Conservation (phyloP, 805 yeast genomes). For the Cyberlindnera mississippiensis region DNA sequence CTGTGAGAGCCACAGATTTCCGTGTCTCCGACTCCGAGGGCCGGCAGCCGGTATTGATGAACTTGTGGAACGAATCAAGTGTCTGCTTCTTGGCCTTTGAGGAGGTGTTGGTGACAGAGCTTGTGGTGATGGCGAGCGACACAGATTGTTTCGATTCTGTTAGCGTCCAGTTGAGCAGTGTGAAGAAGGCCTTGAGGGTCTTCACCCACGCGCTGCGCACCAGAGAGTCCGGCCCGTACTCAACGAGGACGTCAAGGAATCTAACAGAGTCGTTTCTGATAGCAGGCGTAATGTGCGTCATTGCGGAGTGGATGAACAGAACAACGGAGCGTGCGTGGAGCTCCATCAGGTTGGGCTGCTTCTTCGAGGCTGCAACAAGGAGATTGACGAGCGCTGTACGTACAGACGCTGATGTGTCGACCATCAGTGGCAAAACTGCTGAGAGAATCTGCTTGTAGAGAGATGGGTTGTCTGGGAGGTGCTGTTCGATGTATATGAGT, state of each 20-base stretch:
- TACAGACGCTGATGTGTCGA: constrained; percentile 63
- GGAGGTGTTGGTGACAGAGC: constrained; percentile 23
- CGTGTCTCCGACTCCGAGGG: constrained; percentile 19
- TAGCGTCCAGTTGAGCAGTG: constrained; percentile 71
- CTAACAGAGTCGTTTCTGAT: constrained; percentile 73
- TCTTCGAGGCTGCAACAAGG: constrained; percentile 42
- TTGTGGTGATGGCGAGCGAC: constrained; percentile 32
- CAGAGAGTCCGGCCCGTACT: constrained; percentile 49
- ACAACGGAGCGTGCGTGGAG: constrained; percentile 58
- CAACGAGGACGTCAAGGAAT: constrained; percentile 58
- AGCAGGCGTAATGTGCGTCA: constrained; percentile 84
- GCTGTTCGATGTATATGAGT: constrained; percentile 45
- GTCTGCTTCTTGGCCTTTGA: constrained; percentile 23
- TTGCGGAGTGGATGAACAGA: constrained; percentile 81
- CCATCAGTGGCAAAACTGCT: constrained; percentile 50
- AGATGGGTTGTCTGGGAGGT: constrained; percentile 49
- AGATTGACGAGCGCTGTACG: constrained; percentile 51
- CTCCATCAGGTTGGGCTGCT: constrained; percentile 52
- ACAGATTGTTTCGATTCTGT: constrained; percentile 29
- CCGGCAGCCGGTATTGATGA: constrained; percentile 41
- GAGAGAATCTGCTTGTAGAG: constrained; percentile 54
- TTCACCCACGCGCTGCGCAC: constrained; percentile 65
- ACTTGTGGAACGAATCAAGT: constrained; percentile 36
- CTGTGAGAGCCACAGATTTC: constrained; percentile 16
- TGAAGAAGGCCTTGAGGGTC: constrained; percentile 61